Evolutionary conservation across 495 filamentous ascomycete genomes (phyloP), one percentile per base, ranked within the genome.

Genomic region (Trypethelium eluteriae): DNA sequence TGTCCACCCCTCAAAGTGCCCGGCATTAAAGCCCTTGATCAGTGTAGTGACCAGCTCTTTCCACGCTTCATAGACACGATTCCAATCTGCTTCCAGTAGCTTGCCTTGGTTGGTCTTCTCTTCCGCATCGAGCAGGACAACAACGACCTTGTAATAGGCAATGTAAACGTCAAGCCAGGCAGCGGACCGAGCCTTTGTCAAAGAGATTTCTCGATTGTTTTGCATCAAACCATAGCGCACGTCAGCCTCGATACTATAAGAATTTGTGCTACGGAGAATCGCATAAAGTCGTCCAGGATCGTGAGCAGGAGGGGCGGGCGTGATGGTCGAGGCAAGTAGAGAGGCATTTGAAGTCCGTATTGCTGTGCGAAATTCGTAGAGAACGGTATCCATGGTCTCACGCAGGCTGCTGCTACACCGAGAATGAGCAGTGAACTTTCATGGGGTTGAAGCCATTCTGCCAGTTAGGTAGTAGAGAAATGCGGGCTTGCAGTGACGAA

Each of bases 121-220:
- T 62, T 79, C 76, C 70, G 75, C 64, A 73, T n/a, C 57, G 14
- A 74, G 64, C 6, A 76, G 50, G 70, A 88, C 86, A 38, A 84
- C 86, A 16, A 88, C 74, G 35, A 89, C 88, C 69, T 87, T 89
- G 91, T 92, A 98, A 74, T 91, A 96, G 6, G 84, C 81, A 56
- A 81, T 76, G 71, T 92, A 96, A 12, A 96, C 85, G 36, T 96
- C 91, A 2, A 88, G 77, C 94, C 93, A 97, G 1, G 86, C 85
- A 10, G 53, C 53, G 7, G 53, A 59, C 32, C 36, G 18, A 7
- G 25, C 32, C 18, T 59, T 59, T 18, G 7, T 59, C 2, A 59
- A 32, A 61, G 79, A 80, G 38, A 84, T 79, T 72, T 95, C 89
- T 10, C 85, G 80, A 57, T 85, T 83, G 56, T 82, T 78, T 62